Evolutionary conservation across 192 early-diverging fungal genomes (phyloP).

Genomic region (Coemansia sp.): DNA sequence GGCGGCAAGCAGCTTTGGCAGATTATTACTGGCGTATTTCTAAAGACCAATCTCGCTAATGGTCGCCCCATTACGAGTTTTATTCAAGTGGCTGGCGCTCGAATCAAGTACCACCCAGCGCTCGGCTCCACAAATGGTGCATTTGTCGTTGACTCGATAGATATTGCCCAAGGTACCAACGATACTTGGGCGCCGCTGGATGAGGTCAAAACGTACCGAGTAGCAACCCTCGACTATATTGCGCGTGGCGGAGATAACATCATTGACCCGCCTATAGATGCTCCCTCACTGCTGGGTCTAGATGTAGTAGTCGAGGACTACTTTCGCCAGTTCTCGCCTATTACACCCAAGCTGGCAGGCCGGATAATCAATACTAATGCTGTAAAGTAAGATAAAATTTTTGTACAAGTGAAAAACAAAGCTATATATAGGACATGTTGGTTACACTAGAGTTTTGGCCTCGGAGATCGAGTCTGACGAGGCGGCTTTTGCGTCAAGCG

Average conservation of each 20-base stretch:
- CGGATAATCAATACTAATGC: not conserved
- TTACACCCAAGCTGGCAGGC: slow-evolving; percentile 4
- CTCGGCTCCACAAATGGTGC: not conserved
- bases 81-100: slow-evolving; percentile 61
- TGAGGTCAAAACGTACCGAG: slow-evolving; percentile 49
- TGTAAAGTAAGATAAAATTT: not conserved
- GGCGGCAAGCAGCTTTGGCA: slow-evolving; percentile 59
- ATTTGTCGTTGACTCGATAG: slow-evolving; percentile 15
- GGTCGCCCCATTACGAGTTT: slow-evolving; percentile 54
- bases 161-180: slow-evolving; percentile 15
- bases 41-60: slow-evolving; percentile 31
- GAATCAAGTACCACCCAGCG: slow-evolving; percentile 25
- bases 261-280: slow-evolving; percentile 30
- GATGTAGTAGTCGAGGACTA: slow-evolving; percentile 48
- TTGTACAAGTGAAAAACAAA: not conserved
- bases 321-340: slow-evolving; percentile 19
- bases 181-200: slow-evolving; percentile 42
- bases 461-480: not conserved
- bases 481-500: not conserved
- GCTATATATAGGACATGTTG: not conserved
- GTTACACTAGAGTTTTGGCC: slow-evolving; percentile 3
- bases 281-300: slow-evolving; percentile 21
- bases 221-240: slow-evolving; percentile 63
- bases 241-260: slow-evolving; percentile 64
- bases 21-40: slow-evolving; percentile 58